Percentiles rank a stretch among this genome's conserved stretches.
Conservation (phyloP, 495 filamentous ascomycete species). For the Neurospora hispaniola region DNA sequence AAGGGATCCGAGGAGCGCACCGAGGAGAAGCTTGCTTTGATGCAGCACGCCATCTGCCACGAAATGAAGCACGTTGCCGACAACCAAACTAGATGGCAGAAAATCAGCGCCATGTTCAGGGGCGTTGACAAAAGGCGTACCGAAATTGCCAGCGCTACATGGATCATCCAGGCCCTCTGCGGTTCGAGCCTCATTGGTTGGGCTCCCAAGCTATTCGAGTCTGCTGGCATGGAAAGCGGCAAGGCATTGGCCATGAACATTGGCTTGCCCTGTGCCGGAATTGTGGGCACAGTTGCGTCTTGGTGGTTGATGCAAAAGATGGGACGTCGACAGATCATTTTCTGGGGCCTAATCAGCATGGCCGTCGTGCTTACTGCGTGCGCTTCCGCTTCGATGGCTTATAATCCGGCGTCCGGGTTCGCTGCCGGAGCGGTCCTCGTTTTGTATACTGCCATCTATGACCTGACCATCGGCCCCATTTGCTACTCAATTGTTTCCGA, state of each 20-base stretch:
- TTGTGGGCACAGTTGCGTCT: constrained; percentile 39
- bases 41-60: constrained; percentile 53
- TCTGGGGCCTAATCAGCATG: constrained; percentile 37
- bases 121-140: constrained; percentile 58
- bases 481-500: constrained; percentile 53
- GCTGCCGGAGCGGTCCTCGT: constrained; percentile 44
- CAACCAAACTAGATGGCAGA: constrained; percentile 22
- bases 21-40: constrained; percentile 55
- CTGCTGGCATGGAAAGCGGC: constrained; percentile 48
- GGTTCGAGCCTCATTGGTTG: constrained; percentile 62
- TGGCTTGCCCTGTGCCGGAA: constrained; percentile 33
- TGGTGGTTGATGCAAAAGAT: constrained; percentile 41
- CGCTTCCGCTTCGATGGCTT: constrained; percentile 15
- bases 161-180: constrained; percentile 60
- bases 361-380: constrained; percentile 27
- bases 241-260: constrained; percentile 40
- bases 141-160: constrained; percentile 55
- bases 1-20: constrained; percentile 37
- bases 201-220: constrained; percentile 57
- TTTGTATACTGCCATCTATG: constrained; percentile 39
- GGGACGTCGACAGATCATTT: constrained; percentile 43
- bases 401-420: constrained; percentile 22
- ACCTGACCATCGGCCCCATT: constrained; percentile 49
- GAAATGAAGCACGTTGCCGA: constrained; percentile 33
- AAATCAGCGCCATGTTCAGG: constrained; percentile 48